A percentile compares a stretch with the other conserved stretches of the same genome.
Evolutionary conservation across 768 basidiomycete genomes (phyloP).

Genomic region (Ramaria sp.): DNA sequence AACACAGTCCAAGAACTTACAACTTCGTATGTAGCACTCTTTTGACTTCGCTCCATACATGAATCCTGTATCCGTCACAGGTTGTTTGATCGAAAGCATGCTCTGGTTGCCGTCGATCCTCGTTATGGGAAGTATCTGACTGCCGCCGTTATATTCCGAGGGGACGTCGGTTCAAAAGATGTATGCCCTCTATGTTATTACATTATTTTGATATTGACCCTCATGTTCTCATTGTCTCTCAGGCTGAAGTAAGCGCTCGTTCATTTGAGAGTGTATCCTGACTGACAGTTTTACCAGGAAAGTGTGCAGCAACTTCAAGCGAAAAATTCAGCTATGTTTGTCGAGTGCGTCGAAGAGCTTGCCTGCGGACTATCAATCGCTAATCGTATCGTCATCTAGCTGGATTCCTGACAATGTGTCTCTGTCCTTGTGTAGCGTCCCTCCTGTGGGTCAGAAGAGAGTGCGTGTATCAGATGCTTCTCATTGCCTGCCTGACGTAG

Average conservation of each 20-base stretch:
- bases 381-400: neutral
- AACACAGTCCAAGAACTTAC: slow-evolving; percentile 61
- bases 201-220: neutral
- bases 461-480: slow-evolving; percentile 24
- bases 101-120: slow-evolving; percentile 78
- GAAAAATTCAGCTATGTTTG: slow-evolving; percentile 65
- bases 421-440: slow-evolving; percentile 70
- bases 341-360: slow-evolving; percentile 51
- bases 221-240: slow-evolving; percentile 19
- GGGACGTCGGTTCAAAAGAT: slow-evolving; percentile 69
- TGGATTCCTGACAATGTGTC: slow-evolving; percentile 92
- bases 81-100: slow-evolving; percentile 68
- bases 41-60: neutral
- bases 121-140: slow-evolving; percentile 76
- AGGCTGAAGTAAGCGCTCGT: slow-evolving; percentile 19
- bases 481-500: neutral
- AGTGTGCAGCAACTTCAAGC: slow-evolving; percentile 63
- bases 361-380: slow-evolving; percentile 1
- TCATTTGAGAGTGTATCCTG: neutral
- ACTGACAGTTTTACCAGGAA: slow-evolving; percentile 31
- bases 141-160: slow-evolving; percentile 80
- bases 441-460: slow-evolving; percentile 69
- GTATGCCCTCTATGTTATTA: slow-evolving; percentile 32
- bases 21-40: slow-evolving; percentile 40
- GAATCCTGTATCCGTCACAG: slow-evolving; percentile 24